Evolutionary conservation across 2,329 filamentous ascomycete species (phyloP).

Genomic region (Arthrobotrys musiformis): DNA sequence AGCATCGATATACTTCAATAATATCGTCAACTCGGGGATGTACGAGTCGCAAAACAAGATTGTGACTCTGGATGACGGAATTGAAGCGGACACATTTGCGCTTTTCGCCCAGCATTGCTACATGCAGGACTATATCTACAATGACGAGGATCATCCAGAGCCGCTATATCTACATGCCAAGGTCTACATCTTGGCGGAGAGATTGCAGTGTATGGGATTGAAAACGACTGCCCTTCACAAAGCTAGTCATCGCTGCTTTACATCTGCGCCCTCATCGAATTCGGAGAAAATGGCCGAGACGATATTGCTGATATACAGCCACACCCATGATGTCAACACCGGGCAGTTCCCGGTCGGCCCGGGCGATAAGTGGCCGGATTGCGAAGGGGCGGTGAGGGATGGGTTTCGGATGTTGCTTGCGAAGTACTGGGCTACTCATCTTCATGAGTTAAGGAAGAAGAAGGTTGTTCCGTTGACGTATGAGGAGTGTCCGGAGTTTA

Average conservation of each 20-base stretch:
- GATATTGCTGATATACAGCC: not conserved
- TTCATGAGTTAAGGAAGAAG: not conserved
- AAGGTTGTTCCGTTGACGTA: not conserved
- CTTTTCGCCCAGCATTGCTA: conserved; percentile 17
- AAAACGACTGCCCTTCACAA: conserved; percentile 9
- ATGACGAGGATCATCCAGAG: conserved; percentile 2
- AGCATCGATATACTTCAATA: conserved; percentile 11
- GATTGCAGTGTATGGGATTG: not conserved
- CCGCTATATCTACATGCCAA: conserved; percentile 3
- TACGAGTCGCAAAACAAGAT: not conserved
- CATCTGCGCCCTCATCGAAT: not conserved
- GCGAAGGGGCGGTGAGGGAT: not conserved
- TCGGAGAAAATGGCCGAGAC: conserved; percentile 3
- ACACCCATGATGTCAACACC: conserved; percentile 9
- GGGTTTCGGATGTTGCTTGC: conserved; percentile 17
- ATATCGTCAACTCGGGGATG: not conserved
- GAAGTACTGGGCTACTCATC: conserved; percentile 4
- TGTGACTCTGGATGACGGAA: conserved; percentile 1
- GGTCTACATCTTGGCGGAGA: conserved; percentile 24
- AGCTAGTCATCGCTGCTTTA: conserved; percentile 5
- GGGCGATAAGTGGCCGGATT: not conserved
- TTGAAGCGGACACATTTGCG: conserved; percentile 9
- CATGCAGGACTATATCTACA: not conserved
- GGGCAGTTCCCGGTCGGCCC: conserved; percentile 9
- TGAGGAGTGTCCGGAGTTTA: conserved; percentile 18